Base-by-base conservation (phyloP, 176 grass and related monocot genomes). In the Secale cereale region DNA sequence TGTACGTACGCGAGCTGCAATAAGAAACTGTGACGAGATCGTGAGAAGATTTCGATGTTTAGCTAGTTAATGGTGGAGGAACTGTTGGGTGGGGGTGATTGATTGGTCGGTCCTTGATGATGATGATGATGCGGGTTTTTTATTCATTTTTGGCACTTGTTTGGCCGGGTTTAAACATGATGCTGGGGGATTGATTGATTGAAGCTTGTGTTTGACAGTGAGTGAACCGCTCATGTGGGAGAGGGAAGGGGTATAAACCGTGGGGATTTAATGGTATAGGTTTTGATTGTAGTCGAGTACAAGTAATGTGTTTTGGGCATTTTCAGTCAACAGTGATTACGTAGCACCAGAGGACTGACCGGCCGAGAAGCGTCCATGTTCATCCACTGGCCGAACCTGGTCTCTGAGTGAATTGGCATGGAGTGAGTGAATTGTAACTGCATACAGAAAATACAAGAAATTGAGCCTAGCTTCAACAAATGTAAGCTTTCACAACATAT, bases 301-400 rank as follows among this genome's bases (percentile, higher is more conserved):
- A 72, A 72, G 37, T 36, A 64, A 43, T 45, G 16, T 52, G 48
- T 52, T 19, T 52, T 19, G 5, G 48, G 19, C 48, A 52, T 52
- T 52, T 52, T 17, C 16, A 50, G 46, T 17, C 46, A 50, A 50
- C 46, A 16, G 15, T 5, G 16, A 50, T 50, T 17, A 41, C 37
- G 37, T 40, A 48, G 13, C 17, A 33, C 6, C 0, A 8, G 31
- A 1, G 10, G 33, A 7, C 7, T 17, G 31, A 22, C 16, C 10
- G 10, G 28, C 27, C 59, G 13, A 60, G 30, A 85, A 59, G 32
- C 16, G 82, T 76, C 69, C 60, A 80, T 60, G 32, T 85, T 81
- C 87, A 69, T n/a, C 28, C 10, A 68, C 8, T 15, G 3, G 12
- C 4, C 17, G 23, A 30, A 59, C 27, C 10, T 63, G 17, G 27